Evolutionary conservation across 192 early-diverging fungal genomes (phyloP), one percentile per base, ranked within the genome.

Genomic region (Coemansia sp.): DNA sequence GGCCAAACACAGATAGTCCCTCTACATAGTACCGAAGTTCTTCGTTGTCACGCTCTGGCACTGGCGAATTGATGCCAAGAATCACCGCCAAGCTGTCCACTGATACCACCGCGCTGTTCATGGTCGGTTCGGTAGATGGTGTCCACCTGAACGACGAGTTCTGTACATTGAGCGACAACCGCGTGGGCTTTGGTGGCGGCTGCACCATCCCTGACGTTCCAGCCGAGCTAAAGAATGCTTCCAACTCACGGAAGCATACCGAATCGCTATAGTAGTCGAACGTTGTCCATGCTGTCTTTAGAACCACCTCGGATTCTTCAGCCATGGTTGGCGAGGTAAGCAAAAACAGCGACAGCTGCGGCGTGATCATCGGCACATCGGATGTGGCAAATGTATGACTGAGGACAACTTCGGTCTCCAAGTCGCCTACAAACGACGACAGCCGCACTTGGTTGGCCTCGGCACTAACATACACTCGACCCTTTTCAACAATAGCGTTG

Each of bases 181-280:
- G 67, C 70, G 73, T 73, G 8, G 73, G 79, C 59, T 82, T 82
- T 5, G 79, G 79, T 29, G 79, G 79, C 10, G 79, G 75, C 71
- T 76, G 79, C 5, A 76, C 74, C 67, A 82, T 59, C 2, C 71
- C 79, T 10, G 79, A 82, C 4, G 73, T 74, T 5, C 74, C 79
- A 5, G 74, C 62, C 12, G 79, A 76, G 49, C 70, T 70, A 53
- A 82, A 82, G 59, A 82, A 82, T 19, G 73, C 65, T 57, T 76
- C 71, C 7, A 82, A 56, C 52, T 76, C 75, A 25, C 71, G 70
- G 61, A 76, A 59, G 57, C 79, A 82, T 1, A 47, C 48, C 19
- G 79, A 82, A 29, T 73, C 74, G 29, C 39, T 60, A 29, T 58
- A 27, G 49, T 68, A 76, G 47, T 82, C 79, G 41, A 82, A 66